These are phyloP conservation scores for Septoria petroselini DNA, from an alignment of 2,329 filamentous ascomycete genomes.

Conservation along the genomic window DNA sequence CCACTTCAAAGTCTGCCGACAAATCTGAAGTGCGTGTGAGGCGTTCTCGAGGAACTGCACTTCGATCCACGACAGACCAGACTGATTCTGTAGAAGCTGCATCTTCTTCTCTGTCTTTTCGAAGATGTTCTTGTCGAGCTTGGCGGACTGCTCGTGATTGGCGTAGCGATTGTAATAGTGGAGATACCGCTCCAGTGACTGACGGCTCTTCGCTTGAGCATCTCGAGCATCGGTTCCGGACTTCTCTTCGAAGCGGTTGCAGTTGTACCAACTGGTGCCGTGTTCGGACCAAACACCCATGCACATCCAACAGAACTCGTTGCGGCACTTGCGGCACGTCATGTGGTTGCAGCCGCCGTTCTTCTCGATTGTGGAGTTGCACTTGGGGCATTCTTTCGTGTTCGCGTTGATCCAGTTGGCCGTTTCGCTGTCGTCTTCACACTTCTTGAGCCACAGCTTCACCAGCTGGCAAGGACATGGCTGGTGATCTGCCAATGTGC, in stretches of 20 bases:
- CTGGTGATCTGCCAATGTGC: slow-evolving; percentile 83
- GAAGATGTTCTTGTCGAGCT: slow-evolving; percentile 93
- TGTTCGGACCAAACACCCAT: slow-evolving; percentile 99
- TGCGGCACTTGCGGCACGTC: slow-evolving; percentile 92
- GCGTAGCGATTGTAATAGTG: slow-evolving; percentile 99
- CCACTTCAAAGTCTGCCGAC: slow-evolving; percentile 98
- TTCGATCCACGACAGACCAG: slow-evolving; percentile 98
- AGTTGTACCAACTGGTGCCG: slow-evolving; percentile 99
- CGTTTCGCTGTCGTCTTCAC: slow-evolving; percentile 95
- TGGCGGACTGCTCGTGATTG: slow-evolving; percentile 97
- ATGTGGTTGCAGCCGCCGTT: slow-evolving; percentile 98
- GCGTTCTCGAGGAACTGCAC: slow-evolving; percentile 95
- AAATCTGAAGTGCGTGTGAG: slow-evolving; percentile 89
- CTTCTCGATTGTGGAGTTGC: slow-evolving; percentile 96
- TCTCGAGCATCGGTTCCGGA: slow-evolving; percentile 86
- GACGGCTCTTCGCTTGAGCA: slow-evolving; percentile 84
- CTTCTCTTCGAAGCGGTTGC: slow-evolving; percentile 95
- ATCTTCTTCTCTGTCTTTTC: slow-evolving; percentile 99
- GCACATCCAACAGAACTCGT: slow-evolving; percentile 99
- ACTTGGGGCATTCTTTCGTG: slow-evolving; percentile 96
- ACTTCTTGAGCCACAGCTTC: slow-evolving; percentile 96
- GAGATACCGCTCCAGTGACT: slow-evolving; percentile 90
- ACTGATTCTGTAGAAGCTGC: slow-evolving; percentile 88
- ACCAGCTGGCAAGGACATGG: slow-evolving; percentile 88
- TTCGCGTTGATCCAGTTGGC: slow-evolving; percentile 99